A percentile compares a stretch with the other conserved stretches of the same genome.
Conservation (phyloP, 192 early-diverging fungal species). For the Allomyces macrogynus region DNA sequence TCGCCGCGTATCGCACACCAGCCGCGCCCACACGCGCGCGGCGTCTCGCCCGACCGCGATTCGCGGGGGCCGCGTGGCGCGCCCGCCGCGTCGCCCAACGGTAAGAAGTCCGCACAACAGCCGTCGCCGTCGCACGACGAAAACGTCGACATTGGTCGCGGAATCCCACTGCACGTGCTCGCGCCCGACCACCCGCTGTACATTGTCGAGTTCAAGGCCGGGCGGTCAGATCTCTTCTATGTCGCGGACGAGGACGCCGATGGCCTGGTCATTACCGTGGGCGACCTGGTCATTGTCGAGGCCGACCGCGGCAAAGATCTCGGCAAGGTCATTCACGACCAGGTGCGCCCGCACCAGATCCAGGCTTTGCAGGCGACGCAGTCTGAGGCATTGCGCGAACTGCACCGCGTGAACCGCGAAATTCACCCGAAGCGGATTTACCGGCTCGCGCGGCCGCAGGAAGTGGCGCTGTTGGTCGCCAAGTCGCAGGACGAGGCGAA, state of each 20-base stretch:
- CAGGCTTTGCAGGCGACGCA: constrained; percentile 17
- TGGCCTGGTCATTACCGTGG: constrained; percentile 23
- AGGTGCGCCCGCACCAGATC: constrained; percentile 29
- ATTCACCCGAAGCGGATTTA: constrained; percentile 81
- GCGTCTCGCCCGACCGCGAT: no score
- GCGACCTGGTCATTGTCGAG: constrained; percentile 69
- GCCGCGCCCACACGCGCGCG: no score
- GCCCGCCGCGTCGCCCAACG: no score
- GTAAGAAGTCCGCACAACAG: no score
- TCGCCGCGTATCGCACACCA: not conserved
- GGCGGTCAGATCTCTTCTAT: constrained; percentile 65
- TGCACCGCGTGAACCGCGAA: constrained; percentile 31
- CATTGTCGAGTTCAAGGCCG: constrained; percentile 75
- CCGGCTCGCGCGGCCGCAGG: constrained; percentile 52
- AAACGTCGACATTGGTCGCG: constrained; percentile 16
- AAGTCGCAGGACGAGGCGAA: constrained; percentile 82
- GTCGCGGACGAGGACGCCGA: constrained; percentile 21
- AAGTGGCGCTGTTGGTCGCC: constrained; percentile 56
- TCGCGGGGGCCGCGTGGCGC: no score
- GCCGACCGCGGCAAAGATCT: constrained; percentile 78
- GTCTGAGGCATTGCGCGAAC: constrained; percentile 13
- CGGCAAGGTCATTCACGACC: constrained; percentile 59
- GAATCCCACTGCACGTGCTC: constrained; percentile 21
- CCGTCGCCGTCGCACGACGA: not conserved
- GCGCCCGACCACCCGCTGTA: constrained; percentile 40